A percentile compares a stretch with the other conserved stretches of the same genome.
These are phyloP conservation scores for Mycena galopus DNA, from an alignment of 768 basidiomycete genomes.

Conservation along the genomic window DNA sequence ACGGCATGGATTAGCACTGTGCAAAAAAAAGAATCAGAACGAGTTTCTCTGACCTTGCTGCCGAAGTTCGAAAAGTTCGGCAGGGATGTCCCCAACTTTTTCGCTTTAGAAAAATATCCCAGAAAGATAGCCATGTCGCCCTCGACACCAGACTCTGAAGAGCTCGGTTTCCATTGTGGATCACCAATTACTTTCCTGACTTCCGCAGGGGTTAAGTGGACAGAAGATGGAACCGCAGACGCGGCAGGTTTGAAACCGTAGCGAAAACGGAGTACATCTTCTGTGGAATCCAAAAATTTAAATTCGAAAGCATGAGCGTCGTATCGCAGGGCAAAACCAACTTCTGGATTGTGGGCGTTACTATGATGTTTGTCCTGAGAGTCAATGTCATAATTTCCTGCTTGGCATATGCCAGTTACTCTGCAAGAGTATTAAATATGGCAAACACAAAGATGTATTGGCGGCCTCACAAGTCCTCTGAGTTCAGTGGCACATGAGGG, in stretches of 20 bases:
- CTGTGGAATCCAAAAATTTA: slow-evolving; percentile 1
- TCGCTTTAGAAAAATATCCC: background rate
- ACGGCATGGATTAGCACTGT: no score
- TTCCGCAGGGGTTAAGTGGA: background rate
- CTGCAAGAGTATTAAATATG: no score
- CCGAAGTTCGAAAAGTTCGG: slow-evolving; percentile 17
- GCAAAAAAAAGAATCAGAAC: background rate
- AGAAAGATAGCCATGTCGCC: background rate
- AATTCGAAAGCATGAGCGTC: background rate
- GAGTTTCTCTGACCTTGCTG: slow-evolving; percentile 2
- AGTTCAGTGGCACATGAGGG: no score
- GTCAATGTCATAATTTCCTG: no score
- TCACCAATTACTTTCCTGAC: slow-evolving; percentile 2
- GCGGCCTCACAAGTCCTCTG: no score
- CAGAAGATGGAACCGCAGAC: no score
- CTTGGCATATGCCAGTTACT: no score
- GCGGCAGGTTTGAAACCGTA: slow-evolving; percentile 4
- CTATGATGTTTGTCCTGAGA: no score
- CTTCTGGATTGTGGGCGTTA: no score
- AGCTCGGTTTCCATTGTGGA: background rate
- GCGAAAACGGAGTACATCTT: slow-evolving; percentile 8
- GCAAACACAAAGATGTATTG: no score
- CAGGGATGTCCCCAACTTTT: slow-evolving; percentile 2
- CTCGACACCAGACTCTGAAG: background rate
- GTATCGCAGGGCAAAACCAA: background rate